Evolutionary conservation across 306 rosid species (phyloP), one percentile per base, ranked within the genome.

Genomic region (Dalbergia cultrata): DNA sequence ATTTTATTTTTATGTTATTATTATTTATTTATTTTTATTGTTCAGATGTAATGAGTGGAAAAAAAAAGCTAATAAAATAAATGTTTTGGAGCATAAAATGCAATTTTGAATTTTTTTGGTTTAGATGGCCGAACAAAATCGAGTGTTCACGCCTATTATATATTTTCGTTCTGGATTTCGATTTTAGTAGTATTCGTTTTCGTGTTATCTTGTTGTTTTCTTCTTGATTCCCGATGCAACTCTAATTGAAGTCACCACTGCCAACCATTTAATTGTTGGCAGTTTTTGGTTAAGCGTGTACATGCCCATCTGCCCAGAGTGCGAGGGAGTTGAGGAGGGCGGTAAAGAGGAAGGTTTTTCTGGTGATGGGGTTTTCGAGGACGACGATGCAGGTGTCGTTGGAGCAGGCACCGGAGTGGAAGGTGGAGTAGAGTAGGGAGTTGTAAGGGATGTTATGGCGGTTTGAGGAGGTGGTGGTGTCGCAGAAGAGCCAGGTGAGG

Each of bases 401-500:
- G 67, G 75, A 39, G 34, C 84, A 80, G 6, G 78, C 37, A 1
- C 3, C 0, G 18, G 77, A 10, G 65, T 49, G 16, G 60, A 83
- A 41, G 31, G 89, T 77, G 16, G 21, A 0, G 70, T 81, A 83
- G 61, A 80, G 84, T 62, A 83, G 18, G 76, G 91, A 65, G 57
- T 79, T 41, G 73, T 81, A 85, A 53, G 76, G 67, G 56, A 79
- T 75, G 69, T 52, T 73, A 37, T 3, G 77, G 71, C 8, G 77
- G 41, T 85, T n/a, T 71, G 89, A 76, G 14, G 26, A 0, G 26
- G 26, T 22, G 26, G 26, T 22, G 26, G 86, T 6, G 75, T 77
- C 67, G 72, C 89, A 85, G 86, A 74, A 79, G 76, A 88, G 22
- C 91, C 91, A 88, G 59, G 87, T 74, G 66, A 88, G 76, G 70